A percentile compares a stretch with the other conserved stretches of the same genome.
phyloP scores from a whole-genome alignment of 768 basidiomycete species.

The Kwoniella dejecticola region DNA sequence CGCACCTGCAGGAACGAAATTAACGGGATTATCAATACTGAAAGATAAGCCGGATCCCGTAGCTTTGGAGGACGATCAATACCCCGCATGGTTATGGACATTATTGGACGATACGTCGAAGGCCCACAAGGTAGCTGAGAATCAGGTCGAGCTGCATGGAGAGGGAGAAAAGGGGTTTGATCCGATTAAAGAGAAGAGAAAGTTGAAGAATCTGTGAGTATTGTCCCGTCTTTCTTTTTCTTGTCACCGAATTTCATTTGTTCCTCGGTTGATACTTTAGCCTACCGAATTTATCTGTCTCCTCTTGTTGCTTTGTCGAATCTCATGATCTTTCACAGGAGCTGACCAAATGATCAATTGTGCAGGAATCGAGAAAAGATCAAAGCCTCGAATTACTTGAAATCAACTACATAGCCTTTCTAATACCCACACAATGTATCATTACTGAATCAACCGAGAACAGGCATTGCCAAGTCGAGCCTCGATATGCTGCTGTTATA shows the following conservation, averaged over 20 bases:
- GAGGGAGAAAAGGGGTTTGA: slow-evolving; percentile 30
- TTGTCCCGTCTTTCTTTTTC: not conserved
- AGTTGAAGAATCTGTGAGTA: slow-evolving; percentile 48
- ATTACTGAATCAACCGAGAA: not conserved
- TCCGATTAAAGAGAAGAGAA: slow-evolving; percentile 45
- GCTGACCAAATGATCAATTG: slow-evolving; percentile 12
- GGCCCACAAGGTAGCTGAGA: slow-evolving; percentile 22
- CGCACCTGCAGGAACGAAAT: slow-evolving; percentile 65
- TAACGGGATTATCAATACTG: slow-evolving; percentile 79
- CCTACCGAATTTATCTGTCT: too few species aligned
- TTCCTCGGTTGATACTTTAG: too few species aligned
- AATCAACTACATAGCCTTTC: slow-evolving; percentile 57
- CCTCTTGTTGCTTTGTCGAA: not conserved
- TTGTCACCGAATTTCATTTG: not conserved
- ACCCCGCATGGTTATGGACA: slow-evolving; percentile 88
- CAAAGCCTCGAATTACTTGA: slow-evolving; percentile 83
- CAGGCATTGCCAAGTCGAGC: too few species aligned
- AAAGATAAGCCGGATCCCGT: slow-evolving; percentile 78
- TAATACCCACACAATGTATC: slow-evolving; percentile 1
- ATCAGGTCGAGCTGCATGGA: slow-evolving; percentile 10
- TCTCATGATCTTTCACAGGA: not conserved
- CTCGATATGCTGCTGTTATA: too few species aligned
- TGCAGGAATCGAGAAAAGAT: slow-evolving; percentile 63
- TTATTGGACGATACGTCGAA: slow-evolving; percentile 59
- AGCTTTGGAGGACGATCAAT: slow-evolving; percentile 76